A percentile compares a stretch with the other conserved stretches of the same genome.
Evolutionary conservation across 192 early-diverging fungal species (phyloP).

Genomic region (Coemansia sp.): DNA sequence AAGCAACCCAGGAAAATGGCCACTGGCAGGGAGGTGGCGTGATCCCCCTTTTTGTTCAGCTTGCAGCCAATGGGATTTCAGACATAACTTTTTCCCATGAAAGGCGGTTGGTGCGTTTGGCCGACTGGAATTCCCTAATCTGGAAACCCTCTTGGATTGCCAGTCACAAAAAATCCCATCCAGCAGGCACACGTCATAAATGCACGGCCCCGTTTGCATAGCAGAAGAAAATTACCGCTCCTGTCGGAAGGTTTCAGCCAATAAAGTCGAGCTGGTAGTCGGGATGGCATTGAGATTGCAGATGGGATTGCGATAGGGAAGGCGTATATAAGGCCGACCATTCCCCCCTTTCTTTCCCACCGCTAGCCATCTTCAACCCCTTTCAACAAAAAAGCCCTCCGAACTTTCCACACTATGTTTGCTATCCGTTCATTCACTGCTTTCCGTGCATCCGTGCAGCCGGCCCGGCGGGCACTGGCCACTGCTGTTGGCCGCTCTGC

Average conservation of each 20-base stretch:
- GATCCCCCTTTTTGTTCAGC: no score
- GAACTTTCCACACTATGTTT: constrained; percentile 11
- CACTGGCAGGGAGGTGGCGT: no score
- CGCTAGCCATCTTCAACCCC: not conserved
- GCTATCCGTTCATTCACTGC: constrained; percentile 9
- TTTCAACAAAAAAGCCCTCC: not conserved
- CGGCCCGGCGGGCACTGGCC: constrained; percentile 8
- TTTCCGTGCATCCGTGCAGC: constrained; percentile 8
- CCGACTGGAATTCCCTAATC: not conserved
- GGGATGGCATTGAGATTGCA: constrained; percentile 6
- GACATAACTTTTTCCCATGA: constrained; percentile 1
- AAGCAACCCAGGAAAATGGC: no score
- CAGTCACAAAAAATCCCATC: constrained; percentile 3
- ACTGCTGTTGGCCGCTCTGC: constrained; percentile 8
- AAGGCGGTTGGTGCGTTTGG: constrained; percentile 1
- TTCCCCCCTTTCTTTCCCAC: not conserved
- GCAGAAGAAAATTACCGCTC: constrained; percentile 1
- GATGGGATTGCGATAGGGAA: not conserved
- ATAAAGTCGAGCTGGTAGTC: not conserved
- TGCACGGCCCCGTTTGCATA: not conserved
- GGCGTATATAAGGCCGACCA: not conserved
- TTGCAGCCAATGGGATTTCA: no score
- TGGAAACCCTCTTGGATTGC: not conserved
- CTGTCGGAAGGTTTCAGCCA: constrained; percentile 10
- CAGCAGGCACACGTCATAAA: constrained; percentile 6